phyloP scores from a whole-genome alignment of 306 rosid genomes.

The Medicago truncatula region DNA sequence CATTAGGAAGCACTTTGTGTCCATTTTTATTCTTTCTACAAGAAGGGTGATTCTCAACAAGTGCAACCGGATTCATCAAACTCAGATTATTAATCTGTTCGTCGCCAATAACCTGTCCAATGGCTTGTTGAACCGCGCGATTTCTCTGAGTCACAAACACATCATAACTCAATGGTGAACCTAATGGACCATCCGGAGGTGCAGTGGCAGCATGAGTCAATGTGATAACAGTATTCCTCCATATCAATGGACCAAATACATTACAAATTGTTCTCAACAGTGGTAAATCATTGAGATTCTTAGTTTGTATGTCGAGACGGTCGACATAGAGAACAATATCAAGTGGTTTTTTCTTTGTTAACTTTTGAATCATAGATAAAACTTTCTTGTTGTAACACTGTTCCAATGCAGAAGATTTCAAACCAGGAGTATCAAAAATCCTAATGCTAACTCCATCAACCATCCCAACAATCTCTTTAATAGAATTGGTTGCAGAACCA shows the following conservation, averaged over 20 bases:
- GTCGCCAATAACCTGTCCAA: conserved; percentile 92
- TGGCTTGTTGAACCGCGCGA: conserved; percentile 78
- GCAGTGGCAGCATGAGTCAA: conserved; percentile 93
- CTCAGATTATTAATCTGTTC: conserved; percentile 75
- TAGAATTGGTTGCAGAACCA: conserved; percentile 78
- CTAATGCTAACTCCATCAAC: conserved; percentile 80
- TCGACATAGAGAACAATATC: conserved; percentile 91
- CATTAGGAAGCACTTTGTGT: conserved; percentile 95
- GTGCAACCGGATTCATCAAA: conserved; percentile 78
- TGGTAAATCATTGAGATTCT: conserved; percentile 87
- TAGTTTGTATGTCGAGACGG: conserved; percentile 77
- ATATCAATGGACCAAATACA: conserved; percentile 76
- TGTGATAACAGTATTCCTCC: conserved; percentile 74
- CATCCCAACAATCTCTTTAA: conserved; percentile 77
- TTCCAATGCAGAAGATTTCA: conserved; percentile 76
- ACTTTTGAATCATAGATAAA: conserved; percentile 65
- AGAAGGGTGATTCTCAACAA: conserved; percentile 90
- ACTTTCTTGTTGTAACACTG: conserved; percentile 64
- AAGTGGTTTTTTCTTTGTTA: conserved; percentile 72
- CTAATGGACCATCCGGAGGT: conserved; percentile 95
- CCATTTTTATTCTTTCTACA: conserved; percentile 92
- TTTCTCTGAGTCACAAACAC: conserved; percentile 85
- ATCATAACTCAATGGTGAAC: conserved; percentile 83
- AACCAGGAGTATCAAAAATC: conserved; percentile 90
- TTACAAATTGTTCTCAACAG: conserved; percentile 67